Conservation (phyloP, 2,329 filamentous ascomycete genomes). For the Calcarisporium arbuscula region DNA sequence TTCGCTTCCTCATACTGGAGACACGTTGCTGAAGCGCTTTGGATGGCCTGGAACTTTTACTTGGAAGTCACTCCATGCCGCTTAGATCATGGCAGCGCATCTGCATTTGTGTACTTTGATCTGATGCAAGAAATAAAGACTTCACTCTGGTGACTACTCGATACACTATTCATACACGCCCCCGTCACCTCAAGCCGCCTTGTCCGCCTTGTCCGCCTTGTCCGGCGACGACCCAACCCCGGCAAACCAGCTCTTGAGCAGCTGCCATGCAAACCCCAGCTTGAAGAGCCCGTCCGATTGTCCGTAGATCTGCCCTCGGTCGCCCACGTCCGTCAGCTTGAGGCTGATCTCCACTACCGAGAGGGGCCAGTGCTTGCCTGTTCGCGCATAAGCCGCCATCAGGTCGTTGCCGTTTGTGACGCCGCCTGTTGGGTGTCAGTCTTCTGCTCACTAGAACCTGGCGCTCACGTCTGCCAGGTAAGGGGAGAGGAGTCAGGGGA, state of each 20-base stretch:
- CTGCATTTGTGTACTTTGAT: too few relatives aligned
- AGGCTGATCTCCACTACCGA: constrained; percentile 38
- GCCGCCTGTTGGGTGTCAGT: constrained; percentile 30
- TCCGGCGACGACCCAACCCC: neutral
- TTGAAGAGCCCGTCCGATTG: constrained; percentile 26
- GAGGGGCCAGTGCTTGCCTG: constrained; percentile 34
- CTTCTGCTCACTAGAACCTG: constrained; percentile 2
- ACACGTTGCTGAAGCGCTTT: too few relatives aligned
- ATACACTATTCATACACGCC: too few relatives aligned
- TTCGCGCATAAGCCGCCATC: constrained; percentile 43
- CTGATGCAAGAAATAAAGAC: too few relatives aligned
- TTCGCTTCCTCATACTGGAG: too few relatives aligned
- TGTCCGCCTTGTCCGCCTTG: neutral
- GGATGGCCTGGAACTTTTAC: too few relatives aligned
- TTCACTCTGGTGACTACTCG: too few relatives aligned
- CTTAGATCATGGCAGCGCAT: too few relatives aligned
- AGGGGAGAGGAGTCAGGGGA: neutral
- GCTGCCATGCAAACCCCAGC: constrained; percentile 28
- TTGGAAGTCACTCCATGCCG: too few relatives aligned
- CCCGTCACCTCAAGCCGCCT: too few relatives aligned
- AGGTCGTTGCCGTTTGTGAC: constrained; percentile 52
- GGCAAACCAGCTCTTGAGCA: constrained; percentile 28
- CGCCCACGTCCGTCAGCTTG: constrained; percentile 20
- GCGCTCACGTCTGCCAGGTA: neutral
- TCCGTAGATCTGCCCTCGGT: constrained; percentile 10